Conservation (phyloP, 1,139 yeast genomes). For the Kodamaea sp. region DNA sequence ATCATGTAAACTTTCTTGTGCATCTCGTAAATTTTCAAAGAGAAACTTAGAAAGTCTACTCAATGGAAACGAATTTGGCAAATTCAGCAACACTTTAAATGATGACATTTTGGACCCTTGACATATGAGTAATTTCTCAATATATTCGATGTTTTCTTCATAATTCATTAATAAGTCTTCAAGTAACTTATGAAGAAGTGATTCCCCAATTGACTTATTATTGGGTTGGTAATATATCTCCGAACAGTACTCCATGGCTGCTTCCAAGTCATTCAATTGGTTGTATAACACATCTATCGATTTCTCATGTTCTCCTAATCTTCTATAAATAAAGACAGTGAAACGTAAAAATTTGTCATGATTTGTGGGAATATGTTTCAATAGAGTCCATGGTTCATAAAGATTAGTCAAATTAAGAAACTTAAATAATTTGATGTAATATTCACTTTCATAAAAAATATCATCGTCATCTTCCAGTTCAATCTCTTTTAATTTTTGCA, state of each 20-base stretch:
- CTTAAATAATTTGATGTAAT: slow-evolving; percentile 34
- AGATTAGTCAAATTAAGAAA: slow-evolving; percentile 33
- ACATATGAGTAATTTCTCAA: slow-evolving; percentile 40
- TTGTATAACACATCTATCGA: slow-evolving; percentile 62
- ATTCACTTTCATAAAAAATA: slow-evolving; percentile 13
- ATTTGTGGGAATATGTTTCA: slow-evolving; percentile 36
- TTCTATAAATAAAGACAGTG: slow-evolving; percentile 56
- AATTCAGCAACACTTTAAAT: slow-evolving; percentile 42
- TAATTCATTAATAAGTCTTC: slow-evolving; percentile 37
- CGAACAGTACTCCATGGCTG: slow-evolving; percentile 61
- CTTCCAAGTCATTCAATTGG: slow-evolving; percentile 53
- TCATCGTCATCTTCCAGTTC: slow-evolving; percentile 8
- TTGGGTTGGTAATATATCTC: slow-evolving; percentile 40
- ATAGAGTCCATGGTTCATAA: slow-evolving; percentile 48
- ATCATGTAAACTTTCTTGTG: slow-evolving; percentile 24
- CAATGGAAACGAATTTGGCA: slow-evolving; percentile 52
- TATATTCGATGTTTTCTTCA: slow-evolving; percentile 31
- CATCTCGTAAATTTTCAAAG: slow-evolving; percentile 41
- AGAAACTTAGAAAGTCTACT: slow-evolving; percentile 43
- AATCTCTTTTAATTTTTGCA: slow-evolving; percentile 30
- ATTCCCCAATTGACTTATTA: slow-evolving; percentile 36
- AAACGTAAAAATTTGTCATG: slow-evolving; percentile 38
- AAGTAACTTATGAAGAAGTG: slow-evolving; percentile 33
- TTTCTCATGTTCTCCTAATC: slow-evolving; percentile 59
- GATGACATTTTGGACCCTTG: slow-evolving; percentile 58